Evolutionary conservation across 345 rosid species (phyloP), one percentile per base, ranked within the genome.

Genomic region (Excoecaria cochinchinensis): DNA sequence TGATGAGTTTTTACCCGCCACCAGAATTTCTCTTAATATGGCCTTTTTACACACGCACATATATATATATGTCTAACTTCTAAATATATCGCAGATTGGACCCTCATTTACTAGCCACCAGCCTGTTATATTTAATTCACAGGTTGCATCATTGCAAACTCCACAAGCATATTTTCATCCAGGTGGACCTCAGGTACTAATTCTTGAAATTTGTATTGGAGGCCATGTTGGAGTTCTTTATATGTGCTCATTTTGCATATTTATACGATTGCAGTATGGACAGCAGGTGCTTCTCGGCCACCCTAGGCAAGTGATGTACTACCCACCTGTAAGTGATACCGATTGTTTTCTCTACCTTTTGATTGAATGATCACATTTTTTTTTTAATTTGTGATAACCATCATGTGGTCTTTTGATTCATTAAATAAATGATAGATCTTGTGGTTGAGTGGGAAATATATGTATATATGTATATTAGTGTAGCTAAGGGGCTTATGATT

Each of bases 141-240:
- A 81, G 82, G 83, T 76, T 72, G 80, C 91, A 67, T 86, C 89
- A 51, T 48, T 85, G 84, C 93, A 86, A 53, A 60, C 89, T 48
- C 85, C 87, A 14, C 93, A 84, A 78, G 77, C 90, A 42, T 95
- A 90, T 87, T 87, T 87, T 74, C 97, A 87, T 70, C 94, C 92
- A 62, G 83, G 79, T 77, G 97, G 89, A 77, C 90, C 90, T 77
- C 94, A 89, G 92, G 95, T 94, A 76, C 56, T 80, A 67, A 42
- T 71, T 31, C 11, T 44, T 14, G 53, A 24, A 55, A 5, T 17
- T 40, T 74, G 16, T 46, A 12, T 48, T 31, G 42, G 62, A 21
- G 57, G 11, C 40, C 47, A 3, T 47, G 19, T 8, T 5, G 70
- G 69, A 6, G 4, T 57, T 19, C 48, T 57, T 21, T 25, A 19